phyloP scores from a whole-genome alignment of 2,329 filamentous ascomycete species.

The Allantophomopsis cytisporea region DNA sequence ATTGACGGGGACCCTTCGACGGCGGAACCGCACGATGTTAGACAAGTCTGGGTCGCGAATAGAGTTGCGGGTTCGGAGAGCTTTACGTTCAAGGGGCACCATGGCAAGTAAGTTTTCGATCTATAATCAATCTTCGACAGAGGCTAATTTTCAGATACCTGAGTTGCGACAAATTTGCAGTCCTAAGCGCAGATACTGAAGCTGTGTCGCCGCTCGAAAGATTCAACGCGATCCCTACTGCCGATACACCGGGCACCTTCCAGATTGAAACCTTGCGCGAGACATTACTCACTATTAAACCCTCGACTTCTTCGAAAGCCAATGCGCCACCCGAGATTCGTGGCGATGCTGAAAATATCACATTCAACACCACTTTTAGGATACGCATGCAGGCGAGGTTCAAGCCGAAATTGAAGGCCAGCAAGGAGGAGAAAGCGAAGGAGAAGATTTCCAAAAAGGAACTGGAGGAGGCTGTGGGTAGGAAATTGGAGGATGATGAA shows the following conservation, averaged over 20 bases:
- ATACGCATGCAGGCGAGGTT: slow-evolving; percentile 93
- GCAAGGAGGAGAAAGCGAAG: slow-evolving; percentile 69
- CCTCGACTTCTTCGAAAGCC: slow-evolving; percentile 31
- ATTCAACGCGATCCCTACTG: slow-evolving; percentile 51
- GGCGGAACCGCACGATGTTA: slow-evolving; percentile 88
- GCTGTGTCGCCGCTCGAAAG: slow-evolving; percentile 77
- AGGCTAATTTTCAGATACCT: slow-evolving; percentile 49
- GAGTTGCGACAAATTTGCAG: slow-evolving; percentile 71
- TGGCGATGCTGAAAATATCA: slow-evolving; percentile 57
- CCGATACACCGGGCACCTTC: slow-evolving; percentile 58
- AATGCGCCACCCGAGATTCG: slow-evolving; percentile 49
- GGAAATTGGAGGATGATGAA: slow-evolving; percentile 71
- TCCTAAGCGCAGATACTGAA: slow-evolving; percentile 62
- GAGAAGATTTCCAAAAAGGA: slow-evolving; percentile 81
- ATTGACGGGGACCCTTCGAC: slow-evolving; percentile 71
- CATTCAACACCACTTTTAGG: slow-evolving; percentile 58
- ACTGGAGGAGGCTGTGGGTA: slow-evolving; percentile 67
- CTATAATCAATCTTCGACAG: too few relatives aligned
- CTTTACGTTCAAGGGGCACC: slow-evolving; percentile 78
- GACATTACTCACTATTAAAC: slow-evolving; percentile 52
- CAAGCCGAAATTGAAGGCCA: slow-evolving; percentile 69
- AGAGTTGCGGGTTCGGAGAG: slow-evolving; percentile 68
- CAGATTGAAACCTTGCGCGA: slow-evolving; percentile 61
- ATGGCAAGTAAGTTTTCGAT: slow-evolving; percentile 53
- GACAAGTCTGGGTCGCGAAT: slow-evolving; percentile 90